Evolutionary conservation across 257 asterid genomes (phyloP).

Genomic region (Solanum ossicruentum): DNA sequence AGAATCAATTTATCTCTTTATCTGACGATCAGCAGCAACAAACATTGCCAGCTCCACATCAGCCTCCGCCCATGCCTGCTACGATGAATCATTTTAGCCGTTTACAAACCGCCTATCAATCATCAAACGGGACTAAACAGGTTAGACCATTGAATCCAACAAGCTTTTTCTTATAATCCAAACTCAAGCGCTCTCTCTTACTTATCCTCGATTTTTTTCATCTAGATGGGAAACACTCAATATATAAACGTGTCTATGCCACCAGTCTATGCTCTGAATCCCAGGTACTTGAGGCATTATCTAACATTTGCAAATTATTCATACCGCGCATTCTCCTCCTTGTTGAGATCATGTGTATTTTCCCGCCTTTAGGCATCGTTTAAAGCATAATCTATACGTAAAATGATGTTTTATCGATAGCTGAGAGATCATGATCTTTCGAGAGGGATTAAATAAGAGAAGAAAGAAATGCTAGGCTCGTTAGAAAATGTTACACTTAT

Average conservation of each 20-base stretch:
- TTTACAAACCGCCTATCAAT: neutral
- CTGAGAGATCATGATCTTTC: neutral
- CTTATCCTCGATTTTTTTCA: neutral
- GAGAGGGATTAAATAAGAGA: neutral
- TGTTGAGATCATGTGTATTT: neutral
- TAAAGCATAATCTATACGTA: neutral
- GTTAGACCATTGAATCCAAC: neutral
- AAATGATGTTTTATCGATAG: neutral
- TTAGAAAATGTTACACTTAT: neutral
- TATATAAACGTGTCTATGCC: neutral
- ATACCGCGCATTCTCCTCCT: neutral
- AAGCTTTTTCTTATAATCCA: neutral
- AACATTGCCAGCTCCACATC: neutral
- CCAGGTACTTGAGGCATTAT: slow-evolving; percentile 1
- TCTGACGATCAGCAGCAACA: neutral
- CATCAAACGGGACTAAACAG: slow-evolving; percentile 9
- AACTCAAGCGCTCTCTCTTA: neutral
- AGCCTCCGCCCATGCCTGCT: neutral
- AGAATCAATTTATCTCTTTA: neutral
- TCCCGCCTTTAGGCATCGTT: neutral
- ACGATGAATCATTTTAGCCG: neutral
- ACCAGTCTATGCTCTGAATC: neutral
- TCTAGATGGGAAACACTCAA: slow-evolving; percentile 10
- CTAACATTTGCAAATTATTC: neutral
- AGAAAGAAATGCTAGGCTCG: neutral